phyloP scores from a whole-genome alignment of 2,329 filamentous ascomycete species.

The Penicillium sp. region DNA sequence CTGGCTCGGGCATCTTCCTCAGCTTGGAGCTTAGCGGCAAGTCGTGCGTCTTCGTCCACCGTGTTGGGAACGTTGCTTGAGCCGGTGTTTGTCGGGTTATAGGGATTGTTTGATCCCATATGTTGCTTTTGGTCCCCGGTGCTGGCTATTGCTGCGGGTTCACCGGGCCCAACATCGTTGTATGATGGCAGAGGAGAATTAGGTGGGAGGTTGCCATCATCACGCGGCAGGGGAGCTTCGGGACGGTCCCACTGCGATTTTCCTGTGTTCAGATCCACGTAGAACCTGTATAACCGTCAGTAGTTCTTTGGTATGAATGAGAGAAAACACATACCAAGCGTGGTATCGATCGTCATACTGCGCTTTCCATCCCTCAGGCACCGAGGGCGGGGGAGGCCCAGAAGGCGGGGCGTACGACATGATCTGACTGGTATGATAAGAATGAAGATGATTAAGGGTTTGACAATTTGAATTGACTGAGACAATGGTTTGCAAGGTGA shows the following conservation, averaged over 20 bases:
- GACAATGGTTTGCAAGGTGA: too few species aligned
- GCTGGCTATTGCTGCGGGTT: conserved; percentile 37
- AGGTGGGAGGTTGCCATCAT: conserved; percentile 41
- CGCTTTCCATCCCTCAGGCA: conserved; percentile 80
- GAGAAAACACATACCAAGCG: conserved; percentile 62
- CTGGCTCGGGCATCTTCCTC: conserved; percentile 70
- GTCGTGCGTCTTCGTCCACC: conserved; percentile 66
- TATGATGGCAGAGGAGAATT: conserved; percentile 52
- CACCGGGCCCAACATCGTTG: conserved; percentile 56
- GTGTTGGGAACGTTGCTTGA: conserved; percentile 22
- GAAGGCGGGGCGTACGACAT: conserved; percentile 46
- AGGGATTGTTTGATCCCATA: conserved; percentile 71
- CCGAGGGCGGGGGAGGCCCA: conserved; percentile 57
- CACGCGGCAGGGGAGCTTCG: conserved; percentile 60
- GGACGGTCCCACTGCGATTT: conserved; percentile 89
- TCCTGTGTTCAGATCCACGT: conserved; percentile 84
- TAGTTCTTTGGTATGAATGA: not conserved
- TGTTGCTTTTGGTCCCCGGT: conserved; percentile 46
- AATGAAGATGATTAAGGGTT: not conserved
- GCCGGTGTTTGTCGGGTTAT: conserved; percentile 42
- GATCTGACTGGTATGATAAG: not conserved
- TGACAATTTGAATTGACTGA: not conserved
- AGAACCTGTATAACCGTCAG: conserved; percentile 63
- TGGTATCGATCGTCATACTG: conserved; percentile 86
- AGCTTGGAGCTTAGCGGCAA: conserved; percentile 76